Evolutionary conservation across 1,284 basidiomycete genomes (phyloP), one percentile per base, ranked within the genome.

Genomic region (Malassezia restricta): DNA sequence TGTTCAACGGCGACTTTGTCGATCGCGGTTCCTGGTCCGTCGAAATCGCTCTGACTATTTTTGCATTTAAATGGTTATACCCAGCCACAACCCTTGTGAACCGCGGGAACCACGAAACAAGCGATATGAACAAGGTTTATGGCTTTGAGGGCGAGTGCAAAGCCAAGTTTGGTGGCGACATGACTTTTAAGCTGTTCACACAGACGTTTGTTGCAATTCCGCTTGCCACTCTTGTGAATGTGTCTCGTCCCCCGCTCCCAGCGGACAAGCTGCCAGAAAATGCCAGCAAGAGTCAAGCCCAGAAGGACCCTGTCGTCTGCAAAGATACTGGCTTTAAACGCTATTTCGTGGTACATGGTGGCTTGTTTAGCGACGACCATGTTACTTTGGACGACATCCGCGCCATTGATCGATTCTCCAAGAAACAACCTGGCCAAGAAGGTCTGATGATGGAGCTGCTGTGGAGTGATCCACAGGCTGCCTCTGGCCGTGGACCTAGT

Each of bases 11-110:
- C 44, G 59, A 62, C 56, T 63, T 63, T 59, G 94, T 98, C 38
- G 94, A 99, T 75, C 83, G 94, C 56, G 94, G 92, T 12, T 90
- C 86, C 31, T 95, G 91, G 91, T 88, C 87, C 8, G 85, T 95
- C 54, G 94, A 99, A 76, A 91, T 96, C 52, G 90, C 91, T 49
- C 76, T 98, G 56, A 86, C 86, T 8, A 83, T 91, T 2, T 87
- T 98, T 69, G 88, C 91, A 5, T 95, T 86, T 77, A 98, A 98
- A 79, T 98, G 91, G 64, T 61, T 71, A 43, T 69, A 66, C 56
- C 68, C 70, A 31, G 54, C 62, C 41, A 66, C 62, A n/a, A 66
- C 63, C 3, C 59, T 71, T 28, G 53, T 72, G 46, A 71, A 71
- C 58, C 95, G 92, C 56, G 94, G 92, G 24, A 98, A 96, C 76